Evolutionary conservation across 2,329 filamentous ascomycete species (phyloP), one percentile per base, ranked within the genome.

Genomic region (Ceratocystis albifundus): DNA sequence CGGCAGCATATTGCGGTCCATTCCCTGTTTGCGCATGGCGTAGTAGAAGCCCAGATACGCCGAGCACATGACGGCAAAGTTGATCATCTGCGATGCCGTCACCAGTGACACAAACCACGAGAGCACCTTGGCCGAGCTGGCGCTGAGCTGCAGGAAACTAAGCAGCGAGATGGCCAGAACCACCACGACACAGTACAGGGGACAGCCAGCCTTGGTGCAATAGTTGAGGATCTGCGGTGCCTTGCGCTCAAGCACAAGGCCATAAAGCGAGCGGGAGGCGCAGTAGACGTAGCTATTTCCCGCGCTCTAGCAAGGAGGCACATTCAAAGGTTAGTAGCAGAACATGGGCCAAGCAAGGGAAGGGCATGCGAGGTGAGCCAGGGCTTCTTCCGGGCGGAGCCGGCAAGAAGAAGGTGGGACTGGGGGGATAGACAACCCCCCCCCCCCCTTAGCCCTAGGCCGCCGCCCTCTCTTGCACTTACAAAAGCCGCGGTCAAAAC

Each of bases 51-150:
- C 82, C 66, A 92, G 76, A 74, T 89, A 93, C 0, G 88, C 87
- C 66, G 85, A 80, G 71, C 84, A 85, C 72, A 89, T 86, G 70
- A 85, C 83, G 50, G 80, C 80, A 75, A 87, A 90, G 72, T 88
- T 88, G 75, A 90, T 86, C 15, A 90, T 80, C 71, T 89, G 86
- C 0, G 87, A 88, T 0, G 88, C 87, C 10, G 88, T 90, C 20
- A 89, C 77, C 0, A 82, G 72, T 67, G 82, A 87, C 50, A 89
- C 82, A 70, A 91, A 84, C 88, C 88, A 91, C 59, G 80, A 80
- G 69, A 92, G 77, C 1, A 91, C 89, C 32, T 85, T 83, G 3
- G 87, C 81, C 0, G 85, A 80, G 67, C 80, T 79, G 69, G 83
- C 80, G 6, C 83, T 87, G 20, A 93, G 80, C 74, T 91, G 86